phyloP scores from a whole-genome alignment of 2,329 filamentous ascomycete species.

The Macrophomina phaseolina region DNA sequence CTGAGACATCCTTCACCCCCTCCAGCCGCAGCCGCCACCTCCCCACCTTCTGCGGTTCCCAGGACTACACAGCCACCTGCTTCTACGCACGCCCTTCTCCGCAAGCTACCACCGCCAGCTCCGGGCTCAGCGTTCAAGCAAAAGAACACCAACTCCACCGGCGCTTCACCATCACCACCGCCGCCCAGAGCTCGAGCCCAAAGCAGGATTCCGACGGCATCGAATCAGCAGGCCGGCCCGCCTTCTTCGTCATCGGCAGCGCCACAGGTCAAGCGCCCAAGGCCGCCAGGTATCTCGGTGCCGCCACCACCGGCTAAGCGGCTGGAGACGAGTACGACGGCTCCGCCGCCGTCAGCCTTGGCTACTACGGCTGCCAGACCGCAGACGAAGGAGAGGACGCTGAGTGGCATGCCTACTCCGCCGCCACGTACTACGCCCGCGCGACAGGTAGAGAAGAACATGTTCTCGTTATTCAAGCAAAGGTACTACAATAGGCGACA shows the following conservation, averaged over 20 bases:
- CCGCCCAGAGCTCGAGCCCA: not conserved
- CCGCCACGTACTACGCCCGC: not conserved
- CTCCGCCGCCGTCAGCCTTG: not conserved
- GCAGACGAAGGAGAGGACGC: not conserved
- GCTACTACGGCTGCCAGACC: too few relatives aligned
- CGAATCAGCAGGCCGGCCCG: not conserved
- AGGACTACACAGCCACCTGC: not conserved
- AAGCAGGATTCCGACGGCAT: not conserved
- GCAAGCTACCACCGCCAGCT: not conserved
- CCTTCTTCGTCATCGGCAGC: not conserved
- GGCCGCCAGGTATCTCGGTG: not conserved
- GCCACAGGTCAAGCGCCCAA: not conserved
- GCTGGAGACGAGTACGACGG: not conserved
- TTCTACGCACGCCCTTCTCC: not conserved
- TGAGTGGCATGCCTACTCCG: not conserved
- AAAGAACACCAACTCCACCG: not conserved
- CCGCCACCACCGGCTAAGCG: not conserved
- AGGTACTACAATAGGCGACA: not conserved
- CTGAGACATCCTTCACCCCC: not conserved
- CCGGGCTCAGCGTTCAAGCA: not conserved
- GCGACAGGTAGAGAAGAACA: constrained; percentile 25
- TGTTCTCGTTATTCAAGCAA: constrained; percentile 8
- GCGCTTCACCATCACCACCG: not conserved
- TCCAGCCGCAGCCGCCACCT: not conserved
- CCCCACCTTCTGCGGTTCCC: not conserved